A percentile compares a stretch with the other conserved stretches of the same genome.
Evolutionary conservation across 306 rosid genomes (phyloP).

Genomic region (Prosopis cineraria): DNA sequence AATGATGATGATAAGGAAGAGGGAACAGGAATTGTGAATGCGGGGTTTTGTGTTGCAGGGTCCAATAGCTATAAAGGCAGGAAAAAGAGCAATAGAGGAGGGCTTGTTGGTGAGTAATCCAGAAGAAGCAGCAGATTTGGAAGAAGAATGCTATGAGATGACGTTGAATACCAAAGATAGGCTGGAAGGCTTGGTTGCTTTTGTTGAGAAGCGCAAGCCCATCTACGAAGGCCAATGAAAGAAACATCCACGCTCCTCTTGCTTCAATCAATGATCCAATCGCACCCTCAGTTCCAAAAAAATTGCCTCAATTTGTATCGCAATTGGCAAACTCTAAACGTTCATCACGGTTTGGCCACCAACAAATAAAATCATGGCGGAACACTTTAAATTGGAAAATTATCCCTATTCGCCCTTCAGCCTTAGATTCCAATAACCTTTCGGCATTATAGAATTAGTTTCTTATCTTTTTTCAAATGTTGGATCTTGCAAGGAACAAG

Average conservation of each 20-base stretch:
- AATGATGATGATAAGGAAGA: not conserved
- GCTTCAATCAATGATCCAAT: not conserved
- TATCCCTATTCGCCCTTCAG: not conserved
- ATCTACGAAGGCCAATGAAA: conserved; percentile 50
- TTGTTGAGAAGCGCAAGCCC: conserved; percentile 70
- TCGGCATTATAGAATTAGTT: not conserved
- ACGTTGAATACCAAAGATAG: conserved; percentile 59
- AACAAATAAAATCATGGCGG: no score
- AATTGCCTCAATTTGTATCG: not conserved
- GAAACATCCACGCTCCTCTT: not conserved
- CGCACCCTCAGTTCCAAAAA: not conserved
- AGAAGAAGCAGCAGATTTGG: conserved; percentile 45
- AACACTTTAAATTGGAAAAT: not conserved
- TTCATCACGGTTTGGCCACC: no score
- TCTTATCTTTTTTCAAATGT: not conserved
- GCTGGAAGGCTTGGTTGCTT: conserved; percentile 65
- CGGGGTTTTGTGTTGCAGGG: conserved; percentile 43
- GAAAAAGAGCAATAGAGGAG: conserved; percentile 56
- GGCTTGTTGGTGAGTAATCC: conserved; percentile 45
- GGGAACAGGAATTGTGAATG: not conserved
- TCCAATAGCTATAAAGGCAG: conserved; percentile 65
- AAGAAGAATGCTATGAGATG: conserved; percentile 60
- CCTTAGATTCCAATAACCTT: not conserved
- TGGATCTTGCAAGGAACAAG: not conserved
- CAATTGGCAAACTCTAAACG: not conserved